Conservation (phyloP, 192 early-diverging fungal genomes). For the Rhizophagus clarus region DNA sequence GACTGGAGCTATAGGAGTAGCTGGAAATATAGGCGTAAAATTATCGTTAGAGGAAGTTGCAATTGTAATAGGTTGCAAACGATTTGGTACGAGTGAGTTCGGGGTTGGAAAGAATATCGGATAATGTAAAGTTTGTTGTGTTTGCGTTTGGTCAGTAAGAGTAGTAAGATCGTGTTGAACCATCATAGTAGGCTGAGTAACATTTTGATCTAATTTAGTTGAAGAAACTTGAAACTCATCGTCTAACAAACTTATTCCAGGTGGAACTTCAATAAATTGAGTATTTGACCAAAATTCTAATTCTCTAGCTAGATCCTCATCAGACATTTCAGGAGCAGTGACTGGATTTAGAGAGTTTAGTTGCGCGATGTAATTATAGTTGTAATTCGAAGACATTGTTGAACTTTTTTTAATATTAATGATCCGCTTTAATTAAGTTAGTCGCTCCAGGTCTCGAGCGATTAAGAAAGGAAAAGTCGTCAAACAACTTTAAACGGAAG, state of each 20-base stretch:
- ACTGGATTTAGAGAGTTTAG: not conserved
- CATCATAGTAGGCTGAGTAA: not conserved
- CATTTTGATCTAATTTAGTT: not conserved
- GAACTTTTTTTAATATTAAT: not conserved
- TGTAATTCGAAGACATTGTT: not conserved
- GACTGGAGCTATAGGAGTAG: not conserved
- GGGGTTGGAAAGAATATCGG: not conserved
- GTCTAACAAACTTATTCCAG: too few relatives aligned
- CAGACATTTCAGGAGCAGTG: slow-evolving; percentile 1
- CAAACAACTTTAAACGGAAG: not conserved
- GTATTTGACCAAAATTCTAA: slow-evolving; percentile 12
- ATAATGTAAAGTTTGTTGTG: not conserved
- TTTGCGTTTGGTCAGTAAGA: not conserved
- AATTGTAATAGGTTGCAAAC: not conserved
- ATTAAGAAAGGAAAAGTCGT: not conserved
- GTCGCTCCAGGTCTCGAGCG: not conserved
- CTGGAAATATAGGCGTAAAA: not conserved
- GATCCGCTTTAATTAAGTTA: not conserved
- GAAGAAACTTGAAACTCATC: not conserved
- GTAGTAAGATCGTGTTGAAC: not conserved
- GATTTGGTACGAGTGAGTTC: not conserved
- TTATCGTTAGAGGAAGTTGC: not conserved
- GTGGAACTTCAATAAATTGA: not conserved
- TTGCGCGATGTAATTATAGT: not conserved
- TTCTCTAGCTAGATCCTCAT: not conserved